These are phyloP conservation scores for Diaporthe longicolla DNA, from an alignment of 2,329 filamentous ascomycete genomes.

Conservation along the genomic window DNA sequence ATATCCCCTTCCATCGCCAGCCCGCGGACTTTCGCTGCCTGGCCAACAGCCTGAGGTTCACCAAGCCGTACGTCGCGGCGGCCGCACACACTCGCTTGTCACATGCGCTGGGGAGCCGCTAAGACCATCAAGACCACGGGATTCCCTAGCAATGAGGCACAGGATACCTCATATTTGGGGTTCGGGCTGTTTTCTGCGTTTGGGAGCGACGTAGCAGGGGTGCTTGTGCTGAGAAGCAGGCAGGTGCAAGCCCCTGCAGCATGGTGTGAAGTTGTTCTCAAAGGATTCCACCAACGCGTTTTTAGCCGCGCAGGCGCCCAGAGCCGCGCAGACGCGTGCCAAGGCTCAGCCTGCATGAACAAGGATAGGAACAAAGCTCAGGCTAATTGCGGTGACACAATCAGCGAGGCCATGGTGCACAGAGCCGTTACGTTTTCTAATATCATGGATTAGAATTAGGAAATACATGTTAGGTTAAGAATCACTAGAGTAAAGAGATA, in stretches of 20 bases:
- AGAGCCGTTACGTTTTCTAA: no score
- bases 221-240: slow-evolving; percentile 33
- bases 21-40: neutral
- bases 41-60: slow-evolving; percentile 3
- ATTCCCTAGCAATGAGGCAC: slow-evolving; percentile 13
- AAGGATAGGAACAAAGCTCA: neutral
- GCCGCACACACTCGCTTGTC: slow-evolving; percentile 24
- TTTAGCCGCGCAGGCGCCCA: slow-evolving; percentile 18
- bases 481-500: neutral
- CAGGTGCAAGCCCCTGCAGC: slow-evolving; percentile 21
- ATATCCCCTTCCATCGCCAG: slow-evolving; percentile 8
- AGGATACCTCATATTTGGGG: slow-evolving; percentile 36
- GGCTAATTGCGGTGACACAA: neutral
- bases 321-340: neutral
- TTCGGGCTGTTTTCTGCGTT: neutral
- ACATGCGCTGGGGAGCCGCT: slow-evolving; percentile 10
- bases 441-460: neutral
- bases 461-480: neutral
- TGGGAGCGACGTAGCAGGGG: slow-evolving; percentile 29
- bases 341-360: neutral
- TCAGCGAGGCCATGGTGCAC: neutral
- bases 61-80: slow-evolving; percentile 7
- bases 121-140: neutral
- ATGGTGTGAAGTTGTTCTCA: slow-evolving; percentile 35
- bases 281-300: slow-evolving; percentile 9